Conservation (phyloP, 2,329 filamentous ascomycete species). For the Shiraia sp. region DNA sequence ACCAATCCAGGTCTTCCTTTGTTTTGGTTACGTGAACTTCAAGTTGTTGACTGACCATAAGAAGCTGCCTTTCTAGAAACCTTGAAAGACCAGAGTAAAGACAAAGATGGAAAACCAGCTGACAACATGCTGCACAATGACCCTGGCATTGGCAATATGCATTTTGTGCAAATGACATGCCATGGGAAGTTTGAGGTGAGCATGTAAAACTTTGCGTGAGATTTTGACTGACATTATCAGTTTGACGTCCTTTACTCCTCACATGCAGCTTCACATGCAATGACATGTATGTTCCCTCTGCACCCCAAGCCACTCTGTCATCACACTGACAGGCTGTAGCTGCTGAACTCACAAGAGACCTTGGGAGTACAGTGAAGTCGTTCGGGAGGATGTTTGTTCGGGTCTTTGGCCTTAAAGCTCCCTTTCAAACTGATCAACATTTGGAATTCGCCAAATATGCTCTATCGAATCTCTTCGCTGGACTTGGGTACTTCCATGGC, state of each 20-base stretch:
- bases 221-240: too few species aligned
- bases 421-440: constrained; percentile 76
- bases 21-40: background rate
- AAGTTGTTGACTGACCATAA: constrained; percentile 38
- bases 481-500: constrained; percentile 91
- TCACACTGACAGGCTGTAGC: constrained; percentile 26
- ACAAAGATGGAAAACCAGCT: constrained; percentile 12
- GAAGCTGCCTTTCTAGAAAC: constrained; percentile 61
- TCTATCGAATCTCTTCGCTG: constrained; percentile 89
- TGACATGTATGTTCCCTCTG: constrained; percentile 52
- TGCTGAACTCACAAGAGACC: constrained; percentile 68
- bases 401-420: constrained; percentile 70
- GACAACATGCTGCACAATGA: constrained; percentile 61
- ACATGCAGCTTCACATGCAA: constrained; percentile 60
- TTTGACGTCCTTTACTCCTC: constrained; percentile 92
- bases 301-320: background rate
- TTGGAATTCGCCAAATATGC: constrained; percentile 77
- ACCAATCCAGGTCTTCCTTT: background rate
- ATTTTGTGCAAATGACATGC: constrained; percentile 87
- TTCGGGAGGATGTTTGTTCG: constrained; percentile 75
- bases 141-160: constrained; percentile 73
- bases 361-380: constrained; percentile 63
- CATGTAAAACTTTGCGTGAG: too few species aligned
- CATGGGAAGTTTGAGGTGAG: constrained; percentile 74
- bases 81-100: constrained; percentile 62